Base-by-base conservation (phyloP, 192 early-diverging fungal genomes). In the Gaertneriomyces sp. region DNA sequence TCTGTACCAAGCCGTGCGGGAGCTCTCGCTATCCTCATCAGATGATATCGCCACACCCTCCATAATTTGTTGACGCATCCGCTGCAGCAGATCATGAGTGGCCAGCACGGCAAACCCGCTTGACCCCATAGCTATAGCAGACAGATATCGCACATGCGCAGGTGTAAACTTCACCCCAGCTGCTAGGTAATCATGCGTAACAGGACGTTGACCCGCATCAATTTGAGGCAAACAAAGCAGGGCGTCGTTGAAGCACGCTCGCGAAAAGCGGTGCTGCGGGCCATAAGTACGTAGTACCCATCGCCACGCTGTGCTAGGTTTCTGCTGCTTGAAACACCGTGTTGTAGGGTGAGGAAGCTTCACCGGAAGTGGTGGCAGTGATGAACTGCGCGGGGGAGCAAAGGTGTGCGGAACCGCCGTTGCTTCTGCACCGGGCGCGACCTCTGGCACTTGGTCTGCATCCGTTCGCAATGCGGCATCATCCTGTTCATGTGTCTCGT, bases 211-310 rank as follows among this genome's bases (percentile, higher is more conserved):
- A 14, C 45, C 44, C 5, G 14, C 59, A 44, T 66, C 64, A 6
- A 19, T 42, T 45, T 58, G 53, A 11, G 39, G 38, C 43, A 66
- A 45, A 42, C 64, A 42, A 9, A 68, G 46, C 14, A 69, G 33
- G 4, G 60, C 39, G 56, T 72, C 70, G 57, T 53, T 53, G 40
- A 72, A 72, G 53, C 70, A 72, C 16, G 12, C 25, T 40, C 53
- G 17, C 1, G 64, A 7, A 19, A 72, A 67, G 4, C 60, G 64
- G 49, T 72, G 70, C 7, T 11, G 12, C 14, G 70, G 63, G 52
- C 70, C 70, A 52, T 66, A 72, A 14, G 57, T 66, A 10, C 39
- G 53, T 5, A 72, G 60, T 5, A 67, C 55, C 70, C 70, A 72
- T 8, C 56, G 41, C 70, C 70, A 72, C 42, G 63, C 63, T 8